phyloP scores from a whole-genome alignment of 345 rosid genomes.

The Rhodamnia argentea region DNA sequence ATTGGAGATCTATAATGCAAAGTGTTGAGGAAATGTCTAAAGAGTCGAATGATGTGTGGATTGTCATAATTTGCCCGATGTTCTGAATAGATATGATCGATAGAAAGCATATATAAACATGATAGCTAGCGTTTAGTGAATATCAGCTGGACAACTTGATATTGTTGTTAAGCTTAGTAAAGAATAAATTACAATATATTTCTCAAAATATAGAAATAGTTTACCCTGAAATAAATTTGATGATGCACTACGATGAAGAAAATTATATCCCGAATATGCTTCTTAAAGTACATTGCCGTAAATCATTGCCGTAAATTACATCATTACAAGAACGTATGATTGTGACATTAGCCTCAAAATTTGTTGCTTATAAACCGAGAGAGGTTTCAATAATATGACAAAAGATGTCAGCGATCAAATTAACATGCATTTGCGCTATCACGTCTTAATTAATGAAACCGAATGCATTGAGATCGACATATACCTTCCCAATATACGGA shows the following conservation, averaged over 20 bases:
- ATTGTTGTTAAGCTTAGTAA: background rate
- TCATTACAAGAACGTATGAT: background rate
- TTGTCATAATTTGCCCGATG: background rate
- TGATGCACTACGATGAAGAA: background rate
- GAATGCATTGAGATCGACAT: background rate
- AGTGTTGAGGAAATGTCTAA: background rate
- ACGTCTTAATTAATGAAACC: background rate
- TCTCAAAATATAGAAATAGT: background rate
- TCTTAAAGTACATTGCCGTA: background rate
- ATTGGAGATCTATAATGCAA: background rate
- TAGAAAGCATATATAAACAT: background rate
- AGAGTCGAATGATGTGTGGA: background rate
- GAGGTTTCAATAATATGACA: background rate
- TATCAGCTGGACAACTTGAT: background rate
- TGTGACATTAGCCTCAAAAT: background rate
- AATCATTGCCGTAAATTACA: background rate
- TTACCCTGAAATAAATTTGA: background rate
- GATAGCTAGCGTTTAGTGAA: background rate
- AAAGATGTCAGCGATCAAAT: background rate
- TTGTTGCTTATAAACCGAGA: background rate
- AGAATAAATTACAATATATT: background rate
- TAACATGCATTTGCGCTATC: background rate
- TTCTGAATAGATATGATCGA: background rate
- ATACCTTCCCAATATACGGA: background rate
- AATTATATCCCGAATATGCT: background rate